A percentile compares a stretch with the other conserved stretches of the same genome.
Evolutionary conservation across 2,329 filamentous ascomycete genomes (phyloP).

Genomic region (Nigrospora osmanthi): DNA sequence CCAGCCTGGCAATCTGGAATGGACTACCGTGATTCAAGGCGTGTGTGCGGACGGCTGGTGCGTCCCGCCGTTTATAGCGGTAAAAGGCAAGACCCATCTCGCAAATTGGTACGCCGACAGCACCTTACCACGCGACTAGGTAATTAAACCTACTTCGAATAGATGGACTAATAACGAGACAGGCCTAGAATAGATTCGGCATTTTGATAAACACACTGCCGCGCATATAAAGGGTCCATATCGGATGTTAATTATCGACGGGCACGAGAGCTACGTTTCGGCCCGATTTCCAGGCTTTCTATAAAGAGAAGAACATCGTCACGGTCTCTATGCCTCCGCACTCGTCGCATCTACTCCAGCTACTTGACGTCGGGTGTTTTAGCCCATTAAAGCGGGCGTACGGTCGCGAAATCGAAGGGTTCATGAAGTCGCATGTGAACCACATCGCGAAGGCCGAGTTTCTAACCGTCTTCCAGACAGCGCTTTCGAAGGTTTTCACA

Average conservation of each 20-base stretch:
- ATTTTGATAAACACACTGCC: not conserved
- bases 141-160: not conserved
- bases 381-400: too few relatives aligned
- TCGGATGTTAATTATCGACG: slow-evolving; percentile 27
- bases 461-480: too few relatives aligned
- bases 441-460: too few relatives aligned
- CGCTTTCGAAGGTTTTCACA: too few relatives aligned
- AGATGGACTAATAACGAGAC: not conserved
- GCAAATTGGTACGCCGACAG: slow-evolving; percentile 1
- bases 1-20: slow-evolving; percentile 16
- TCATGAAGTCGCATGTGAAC: slow-evolving; percentile 1
- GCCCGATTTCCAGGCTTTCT: slow-evolving; percentile 24
- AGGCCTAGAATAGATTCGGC: not conserved
- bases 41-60: slow-evolving; percentile 6
- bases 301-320: slow-evolving; percentile 23
- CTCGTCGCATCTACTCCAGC: too few relatives aligned
- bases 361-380: too few relatives aligned
- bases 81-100: slow-evolving; percentile 1
- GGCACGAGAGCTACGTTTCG: slow-evolving; percentile 24
- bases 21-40: slow-evolving; percentile 13
- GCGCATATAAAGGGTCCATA: slow-evolving; percentile 14
- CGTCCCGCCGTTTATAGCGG: slow-evolving; percentile 6
- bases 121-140: not conserved
- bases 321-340: too few relatives aligned
- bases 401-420: too few relatives aligned